phyloP scores from a whole-genome alignment of 1,284 basidiomycete genomes.

The Trichosporon faecale region DNA sequence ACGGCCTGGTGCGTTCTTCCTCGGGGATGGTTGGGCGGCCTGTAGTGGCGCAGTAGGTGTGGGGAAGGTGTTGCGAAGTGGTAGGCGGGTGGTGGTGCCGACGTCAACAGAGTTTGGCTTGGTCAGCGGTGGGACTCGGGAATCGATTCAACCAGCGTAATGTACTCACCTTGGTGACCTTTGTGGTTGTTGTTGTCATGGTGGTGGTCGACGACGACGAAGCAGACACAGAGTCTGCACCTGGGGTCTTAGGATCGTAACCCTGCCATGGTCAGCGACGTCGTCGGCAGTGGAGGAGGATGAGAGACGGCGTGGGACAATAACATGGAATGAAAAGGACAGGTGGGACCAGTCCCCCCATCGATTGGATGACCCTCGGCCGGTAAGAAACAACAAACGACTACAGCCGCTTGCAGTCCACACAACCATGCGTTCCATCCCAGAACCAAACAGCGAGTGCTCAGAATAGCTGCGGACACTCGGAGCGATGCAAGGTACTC shows the following conservation, averaged over 20 bases:
- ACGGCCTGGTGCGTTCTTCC: conserved; percentile 22
- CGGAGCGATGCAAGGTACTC: conserved; percentile 9
- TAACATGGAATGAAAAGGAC: neutral
- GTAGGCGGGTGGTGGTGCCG: neutral
- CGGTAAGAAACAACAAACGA: conserved; percentile 23
- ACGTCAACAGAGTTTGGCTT: conserved; percentile 11
- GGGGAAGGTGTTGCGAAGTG: neutral
- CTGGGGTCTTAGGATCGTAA: conserved; percentile 20
- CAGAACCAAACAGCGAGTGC: conserved; percentile 7
- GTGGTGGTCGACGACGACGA: neutral
- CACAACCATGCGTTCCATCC: neutral
- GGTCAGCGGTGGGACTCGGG: conserved; percentile 15
- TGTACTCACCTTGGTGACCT: conserved; percentile 3
- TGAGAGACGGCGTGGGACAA: conserved; percentile 8
- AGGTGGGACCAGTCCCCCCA: neutral
- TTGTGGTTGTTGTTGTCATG: conserved; percentile 1
- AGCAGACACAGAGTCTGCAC: conserved; percentile 5
- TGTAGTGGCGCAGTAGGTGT: neutral
- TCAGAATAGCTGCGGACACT: neutral
- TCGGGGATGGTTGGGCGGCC: conserved; percentile 16
- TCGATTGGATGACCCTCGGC: conserved; percentile 9
- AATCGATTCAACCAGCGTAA: neutral
- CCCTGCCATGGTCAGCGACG: conserved; percentile 1
- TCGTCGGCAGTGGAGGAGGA: neutral
- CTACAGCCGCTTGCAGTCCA: neutral